Conservation (phyloP, 176 grass and related monocot species). For the Oryza longistaminata region DNA sequence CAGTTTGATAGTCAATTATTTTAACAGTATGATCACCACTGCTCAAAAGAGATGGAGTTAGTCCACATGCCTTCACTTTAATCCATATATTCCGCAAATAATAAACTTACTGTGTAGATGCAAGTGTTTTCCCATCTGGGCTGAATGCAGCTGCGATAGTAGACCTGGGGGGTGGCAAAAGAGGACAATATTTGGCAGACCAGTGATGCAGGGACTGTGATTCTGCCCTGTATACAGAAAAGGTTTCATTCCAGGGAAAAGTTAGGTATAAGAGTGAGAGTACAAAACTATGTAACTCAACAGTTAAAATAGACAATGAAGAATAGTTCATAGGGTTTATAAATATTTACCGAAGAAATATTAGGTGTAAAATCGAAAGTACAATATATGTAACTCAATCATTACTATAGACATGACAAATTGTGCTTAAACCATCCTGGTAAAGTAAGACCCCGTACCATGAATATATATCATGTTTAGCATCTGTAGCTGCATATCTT, state of each 20-base stretch:
- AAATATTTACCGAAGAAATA: not conserved
- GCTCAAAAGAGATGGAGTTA: conserved; percentile 46
- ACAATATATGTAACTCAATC: not conserved
- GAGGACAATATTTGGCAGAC: conserved; percentile 89
- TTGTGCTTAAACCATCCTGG: not conserved
- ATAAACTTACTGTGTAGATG: conserved; percentile 90
- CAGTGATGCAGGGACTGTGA: conserved; percentile 75
- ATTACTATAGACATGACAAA: conserved; percentile 13
- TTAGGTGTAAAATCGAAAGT: not conserved
- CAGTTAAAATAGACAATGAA: conserved; percentile 12
- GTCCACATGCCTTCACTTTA: conserved; percentile 27
- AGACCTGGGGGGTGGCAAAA: conserved; percentile 89
- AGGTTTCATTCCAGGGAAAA: not conserved
- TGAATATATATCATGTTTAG: conserved; percentile 74
- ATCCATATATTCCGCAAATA: conserved; percentile 23
- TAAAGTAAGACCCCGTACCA: conserved; percentile 62
- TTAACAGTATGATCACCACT: conserved; percentile 99
- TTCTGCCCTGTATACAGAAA: conserved; percentile 72
- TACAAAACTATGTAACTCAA: not conserved
- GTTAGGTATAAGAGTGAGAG: not conserved
- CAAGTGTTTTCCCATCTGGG: conserved; percentile 92
- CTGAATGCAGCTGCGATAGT: conserved; percentile 99
- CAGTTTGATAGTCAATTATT: conserved; percentile 93
- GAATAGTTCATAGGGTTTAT: conserved; percentile 21
- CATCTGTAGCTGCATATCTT: conserved; percentile 65